These are phyloP conservation scores for Russula emetica DNA, from an alignment of 768 basidiomycete genomes.

Conservation along the genomic window DNA sequence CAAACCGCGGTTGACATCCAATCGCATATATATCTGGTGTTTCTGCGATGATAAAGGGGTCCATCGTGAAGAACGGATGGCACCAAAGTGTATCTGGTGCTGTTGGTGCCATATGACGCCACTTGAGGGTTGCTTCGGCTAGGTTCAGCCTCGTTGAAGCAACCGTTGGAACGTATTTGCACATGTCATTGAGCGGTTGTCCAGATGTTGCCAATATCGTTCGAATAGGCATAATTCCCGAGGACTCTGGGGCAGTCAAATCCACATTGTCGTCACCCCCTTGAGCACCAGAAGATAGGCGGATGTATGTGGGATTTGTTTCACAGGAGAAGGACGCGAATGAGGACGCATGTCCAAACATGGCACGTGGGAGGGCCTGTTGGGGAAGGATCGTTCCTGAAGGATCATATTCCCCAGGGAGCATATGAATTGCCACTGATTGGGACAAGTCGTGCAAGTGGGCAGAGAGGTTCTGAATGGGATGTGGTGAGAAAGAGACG, in stretches of 20 bases:
- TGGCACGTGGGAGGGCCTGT: constrained; percentile 85
- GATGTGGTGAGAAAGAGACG: constrained; percentile 67
- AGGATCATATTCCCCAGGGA: constrained; percentile 87
- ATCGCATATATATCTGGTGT: constrained; percentile 89
- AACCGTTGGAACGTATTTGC: constrained; percentile 79
- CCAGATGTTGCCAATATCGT: constrained; percentile 84
- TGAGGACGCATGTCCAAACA: constrained; percentile 66
- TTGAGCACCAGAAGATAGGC: constrained; percentile 48
- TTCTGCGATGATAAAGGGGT: constrained; percentile 85
- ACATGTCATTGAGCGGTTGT: constrained; percentile 92
- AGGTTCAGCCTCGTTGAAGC: constrained; percentile 68
- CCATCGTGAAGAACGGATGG: constrained; percentile 81
- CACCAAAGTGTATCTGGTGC: constrained; percentile 99
- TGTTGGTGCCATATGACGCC: constrained; percentile 98
- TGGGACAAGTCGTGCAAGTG: constrained; percentile 72
- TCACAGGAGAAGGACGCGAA: constrained; percentile 67
- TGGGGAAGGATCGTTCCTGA: constrained; percentile 88
- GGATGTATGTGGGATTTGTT: constrained; percentile 88
- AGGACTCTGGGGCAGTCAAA: constrained; percentile 13
- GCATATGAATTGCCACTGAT: constrained; percentile 77
- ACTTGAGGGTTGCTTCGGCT: constrained; percentile 74
- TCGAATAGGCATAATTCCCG: constrained; percentile 32
- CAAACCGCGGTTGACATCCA: constrained; percentile 86
- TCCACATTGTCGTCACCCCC: constrained; percentile 30
- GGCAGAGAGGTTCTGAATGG: constrained; percentile 62